Evolutionary conservation across 768 basidiomycete species (phyloP).

Genomic region (Saitozyma podzolica): DNA sequence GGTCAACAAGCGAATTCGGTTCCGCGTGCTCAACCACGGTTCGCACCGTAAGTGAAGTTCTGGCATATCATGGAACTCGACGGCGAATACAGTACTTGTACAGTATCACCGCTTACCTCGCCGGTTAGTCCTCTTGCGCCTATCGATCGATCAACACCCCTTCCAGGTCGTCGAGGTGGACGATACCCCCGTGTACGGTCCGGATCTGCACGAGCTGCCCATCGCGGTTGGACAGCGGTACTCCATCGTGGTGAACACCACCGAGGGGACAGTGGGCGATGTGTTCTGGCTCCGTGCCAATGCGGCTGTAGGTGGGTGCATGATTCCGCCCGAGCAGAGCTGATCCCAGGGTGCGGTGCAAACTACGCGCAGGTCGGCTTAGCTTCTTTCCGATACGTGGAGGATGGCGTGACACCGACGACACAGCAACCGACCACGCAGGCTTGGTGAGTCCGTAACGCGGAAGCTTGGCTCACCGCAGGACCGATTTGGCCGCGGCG

Average conservation of each 20-base stretch:
- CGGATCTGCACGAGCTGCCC: slow-evolving; percentile 24
- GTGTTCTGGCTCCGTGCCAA: slow-evolving; percentile 20
- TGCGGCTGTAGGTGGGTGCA: slow-evolving; percentile 12
- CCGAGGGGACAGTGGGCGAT: slow-evolving; percentile 23
- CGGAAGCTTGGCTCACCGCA: slow-evolving; percentile 6
- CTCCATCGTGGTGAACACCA: slow-evolving; percentile 32
- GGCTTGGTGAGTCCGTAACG: slow-evolving; percentile 21
- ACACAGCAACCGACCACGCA: slow-evolving; percentile 8
- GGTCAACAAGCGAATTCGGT: slow-evolving; percentile 17
- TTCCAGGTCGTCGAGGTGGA: slow-evolving; percentile 32
- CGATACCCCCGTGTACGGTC: slow-evolving; percentile 20
- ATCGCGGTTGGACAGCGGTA: slow-evolving; percentile 31
- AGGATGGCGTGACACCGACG: slow-evolving; percentile 1
- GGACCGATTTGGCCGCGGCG: slow-evolving; percentile 23
- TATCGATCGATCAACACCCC: slow-evolving; percentile 28
- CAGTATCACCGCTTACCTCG: neutral
- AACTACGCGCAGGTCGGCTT: slow-evolving; percentile 8
- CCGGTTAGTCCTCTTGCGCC: slow-evolving; percentile 8
- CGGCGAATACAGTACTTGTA: neutral
- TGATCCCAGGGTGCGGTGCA: slow-evolving; percentile 5
- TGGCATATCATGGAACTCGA: too few species aligned
- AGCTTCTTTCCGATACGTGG: slow-evolving; percentile 27
- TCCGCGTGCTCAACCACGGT: slow-evolving; percentile 28
- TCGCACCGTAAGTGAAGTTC: slow-evolving; percentile 12
- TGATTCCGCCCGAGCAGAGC: neutral